Evolutionary conservation across 2,329 filamentous ascomycete genomes (phyloP).

Genomic region (Nannizziopsis arthrosporioides): DNA sequence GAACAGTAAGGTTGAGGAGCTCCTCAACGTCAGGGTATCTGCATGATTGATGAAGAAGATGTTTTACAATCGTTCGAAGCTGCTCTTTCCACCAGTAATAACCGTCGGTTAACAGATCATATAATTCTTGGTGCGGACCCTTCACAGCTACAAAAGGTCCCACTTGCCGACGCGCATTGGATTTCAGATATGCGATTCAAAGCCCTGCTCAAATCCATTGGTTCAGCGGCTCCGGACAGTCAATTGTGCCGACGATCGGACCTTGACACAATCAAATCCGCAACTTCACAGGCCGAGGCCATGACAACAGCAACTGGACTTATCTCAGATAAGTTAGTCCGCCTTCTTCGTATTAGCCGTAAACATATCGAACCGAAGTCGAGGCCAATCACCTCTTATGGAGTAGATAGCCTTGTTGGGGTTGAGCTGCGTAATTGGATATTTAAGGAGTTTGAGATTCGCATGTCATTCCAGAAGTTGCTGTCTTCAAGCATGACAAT

Average conservation of each 20-base stretch:
- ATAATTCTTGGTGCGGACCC: conserved; percentile 4
- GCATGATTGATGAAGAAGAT: neutral
- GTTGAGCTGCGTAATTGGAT: conserved; percentile 18
- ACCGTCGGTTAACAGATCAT: neutral
- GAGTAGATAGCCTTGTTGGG: conserved; percentile 19
- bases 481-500: conserved; percentile 1
- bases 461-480: conserved; percentile 1
- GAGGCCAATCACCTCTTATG: conserved; percentile 13
- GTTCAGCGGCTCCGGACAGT: neutral
- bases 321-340: neutral
- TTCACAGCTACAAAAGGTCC: neutral
- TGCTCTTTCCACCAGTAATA: neutral
- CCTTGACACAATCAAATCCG: neutral
- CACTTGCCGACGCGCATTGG: neutral
- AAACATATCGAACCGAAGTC: neutral
- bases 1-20: neutral
- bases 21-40: neutral
- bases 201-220: neutral
- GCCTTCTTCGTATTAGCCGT: neutral
- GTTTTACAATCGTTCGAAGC: conserved; percentile 2
- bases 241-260: neutral
- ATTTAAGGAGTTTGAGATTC: conserved; percentile 7
- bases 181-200: neutral
- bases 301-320: neutral
- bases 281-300: neutral